phyloP scores from a whole-genome alignment of 345 rosid genomes.

The Bruguiera parviflora region DNA sequence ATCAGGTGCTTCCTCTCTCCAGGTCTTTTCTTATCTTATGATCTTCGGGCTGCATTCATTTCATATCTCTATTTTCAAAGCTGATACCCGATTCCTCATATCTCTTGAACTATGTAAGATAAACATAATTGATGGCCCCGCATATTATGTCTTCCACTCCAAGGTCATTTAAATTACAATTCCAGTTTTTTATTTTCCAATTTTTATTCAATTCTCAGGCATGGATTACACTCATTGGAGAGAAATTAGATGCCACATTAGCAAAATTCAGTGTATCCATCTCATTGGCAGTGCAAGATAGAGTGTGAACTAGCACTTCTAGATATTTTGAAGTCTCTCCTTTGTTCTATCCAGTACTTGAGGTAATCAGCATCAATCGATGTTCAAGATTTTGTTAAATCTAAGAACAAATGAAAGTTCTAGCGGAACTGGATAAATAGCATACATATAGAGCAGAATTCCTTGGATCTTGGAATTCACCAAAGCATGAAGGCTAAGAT shows the following conservation, averaged over 20 bases:
- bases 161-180: not conserved
- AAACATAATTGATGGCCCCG: not conserved
- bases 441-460: no score
- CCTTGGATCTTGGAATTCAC: no score
- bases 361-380: constrained; percentile 26
- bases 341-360: not conserved
- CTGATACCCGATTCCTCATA: not conserved
- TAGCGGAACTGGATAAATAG: no score
- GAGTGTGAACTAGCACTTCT: constrained; percentile 13
- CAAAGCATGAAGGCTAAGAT: no score
- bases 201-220: constrained; percentile 43
- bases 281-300: constrained; percentile 31
- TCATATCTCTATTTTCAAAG: not conserved
- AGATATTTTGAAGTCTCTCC: not conserved
- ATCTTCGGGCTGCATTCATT: not conserved
- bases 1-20: constrained; percentile 52
- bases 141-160: not conserved
- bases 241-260: constrained; percentile 74
- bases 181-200: not conserved
- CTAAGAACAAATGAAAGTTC: no score
- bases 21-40: not conserved
- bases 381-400: not conserved
- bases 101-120: not conserved
- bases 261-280: constrained; percentile 36
- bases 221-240: constrained; percentile 78